phyloP scores from a whole-genome alignment of 176 grass and related monocot genomes.

The Phoenix roebelenii region DNA sequence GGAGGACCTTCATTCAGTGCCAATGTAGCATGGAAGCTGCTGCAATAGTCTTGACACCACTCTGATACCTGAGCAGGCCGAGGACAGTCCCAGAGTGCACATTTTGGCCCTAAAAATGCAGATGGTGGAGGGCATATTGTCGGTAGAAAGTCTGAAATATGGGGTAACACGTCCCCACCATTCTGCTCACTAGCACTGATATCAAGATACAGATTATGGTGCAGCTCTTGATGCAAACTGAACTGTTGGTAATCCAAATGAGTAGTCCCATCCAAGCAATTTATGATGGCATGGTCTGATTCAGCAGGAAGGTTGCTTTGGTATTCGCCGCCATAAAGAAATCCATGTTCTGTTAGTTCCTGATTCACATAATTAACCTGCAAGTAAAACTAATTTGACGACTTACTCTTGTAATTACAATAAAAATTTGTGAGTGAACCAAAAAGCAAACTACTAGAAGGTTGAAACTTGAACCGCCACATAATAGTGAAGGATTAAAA shows the following conservation, averaged over 20 bases:
- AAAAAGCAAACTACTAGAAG: neutral
- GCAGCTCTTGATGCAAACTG: constrained; percentile 44
- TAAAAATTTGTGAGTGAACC: neutral
- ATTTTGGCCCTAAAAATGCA: constrained; percentile 16
- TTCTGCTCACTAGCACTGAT: neutral
- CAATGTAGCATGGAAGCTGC: constrained; percentile 18
- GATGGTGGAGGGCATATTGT: constrained; percentile 15
- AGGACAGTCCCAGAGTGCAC: constrained; percentile 20
- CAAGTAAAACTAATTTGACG: constrained; percentile 21
- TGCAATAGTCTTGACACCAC: constrained; percentile 14
- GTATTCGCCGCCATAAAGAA: constrained; percentile 52
- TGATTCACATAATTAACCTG: constrained; percentile 80
- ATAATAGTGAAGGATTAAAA: no score
- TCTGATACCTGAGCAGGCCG: constrained; percentile 16
- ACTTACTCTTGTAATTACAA: neutral
- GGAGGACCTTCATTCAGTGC: constrained; percentile 13
- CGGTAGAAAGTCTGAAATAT: neutral
- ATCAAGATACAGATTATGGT: constrained; percentile 34
- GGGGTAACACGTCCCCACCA: neutral
- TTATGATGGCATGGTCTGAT: constrained; percentile 34
- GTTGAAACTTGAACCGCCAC: neutral
- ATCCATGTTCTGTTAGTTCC: constrained; percentile 57
- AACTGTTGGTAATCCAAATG: constrained; percentile 59
- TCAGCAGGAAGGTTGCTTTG: constrained; percentile 46
- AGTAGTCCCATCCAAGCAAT: constrained; percentile 44